Conservation (phyloP, 2,329 filamentous ascomycete species). For the Alternaria hordeiaustralica region DNA sequence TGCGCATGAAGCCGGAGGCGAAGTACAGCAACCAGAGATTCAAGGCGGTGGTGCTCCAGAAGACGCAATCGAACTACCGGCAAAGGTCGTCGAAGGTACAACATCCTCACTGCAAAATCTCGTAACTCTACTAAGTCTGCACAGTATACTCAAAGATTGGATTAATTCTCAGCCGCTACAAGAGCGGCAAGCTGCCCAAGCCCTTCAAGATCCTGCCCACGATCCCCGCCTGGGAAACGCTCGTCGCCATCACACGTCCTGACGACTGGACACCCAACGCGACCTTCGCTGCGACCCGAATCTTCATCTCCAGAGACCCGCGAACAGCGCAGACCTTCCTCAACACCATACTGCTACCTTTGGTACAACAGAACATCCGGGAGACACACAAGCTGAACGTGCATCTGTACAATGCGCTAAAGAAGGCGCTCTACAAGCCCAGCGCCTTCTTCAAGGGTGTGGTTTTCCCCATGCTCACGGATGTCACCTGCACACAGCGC, state of each 20-base stretch:
- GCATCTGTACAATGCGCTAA: slow-evolving; percentile 91
- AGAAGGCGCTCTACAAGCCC: slow-evolving; percentile 92
- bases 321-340: slow-evolving; percentile 83
- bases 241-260: slow-evolving; percentile 83
- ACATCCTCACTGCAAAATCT: not conserved
- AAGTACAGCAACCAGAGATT: slow-evolving; percentile 52
- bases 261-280: slow-evolving; percentile 81
- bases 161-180: slow-evolving; percentile 87
- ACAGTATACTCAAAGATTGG: slow-evolving; percentile 89
- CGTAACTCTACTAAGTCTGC: slow-evolving; percentile 12
- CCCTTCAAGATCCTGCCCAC: slow-evolving; percentile 97
- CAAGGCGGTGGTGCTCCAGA: slow-evolving; percentile 67
- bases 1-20: slow-evolving; percentile 76
- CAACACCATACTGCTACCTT: slow-evolving; percentile 83
- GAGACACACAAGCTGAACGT: slow-evolving; percentile 96
- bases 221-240: slow-evolving; percentile 88
- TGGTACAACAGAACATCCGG: slow-evolving; percentile 91
- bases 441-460: slow-evolving; percentile 97
- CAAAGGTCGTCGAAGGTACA: slow-evolving; percentile 78
- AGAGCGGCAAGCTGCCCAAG: slow-evolving; percentile 94
- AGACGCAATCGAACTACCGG: slow-evolving; percentile 84
- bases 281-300: slow-evolving; percentile 85
- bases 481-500: slow-evolving; percentile 86
- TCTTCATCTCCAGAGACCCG: slow-evolving; percentile 88
- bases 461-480: slow-evolving; percentile 85